These are phyloP conservation scores for Penicillium sp. DNA, from an alignment of 2,329 filamentous ascomycete genomes.

Conservation along the genomic window DNA sequence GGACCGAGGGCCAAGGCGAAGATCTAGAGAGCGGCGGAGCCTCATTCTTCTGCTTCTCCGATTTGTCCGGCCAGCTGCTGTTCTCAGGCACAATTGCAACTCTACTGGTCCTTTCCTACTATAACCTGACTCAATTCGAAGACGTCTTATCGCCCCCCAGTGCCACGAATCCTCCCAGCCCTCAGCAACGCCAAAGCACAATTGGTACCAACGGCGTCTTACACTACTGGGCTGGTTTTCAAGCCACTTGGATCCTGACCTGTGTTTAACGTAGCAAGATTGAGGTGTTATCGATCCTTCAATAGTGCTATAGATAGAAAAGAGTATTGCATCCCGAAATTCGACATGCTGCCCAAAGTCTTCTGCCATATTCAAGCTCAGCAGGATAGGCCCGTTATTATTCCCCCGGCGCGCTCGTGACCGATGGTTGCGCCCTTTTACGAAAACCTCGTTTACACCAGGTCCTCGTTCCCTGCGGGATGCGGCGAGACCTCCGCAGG, in stretches of 20 bases:
- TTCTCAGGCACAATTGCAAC: not conserved
- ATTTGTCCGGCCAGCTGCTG: not conserved
- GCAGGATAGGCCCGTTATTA: slow-evolving; percentile 22
- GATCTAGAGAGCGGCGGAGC: slow-evolving; percentile 11
- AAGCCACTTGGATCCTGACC: slow-evolving; percentile 21
- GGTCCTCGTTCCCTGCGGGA: slow-evolving; percentile 6
- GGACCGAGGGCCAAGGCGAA: slow-evolving; percentile 8
- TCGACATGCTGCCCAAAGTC: slow-evolving; percentile 2
- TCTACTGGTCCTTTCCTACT: slow-evolving; percentile 16
- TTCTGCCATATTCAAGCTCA: slow-evolving; percentile 18
- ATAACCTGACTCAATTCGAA: not conserved
- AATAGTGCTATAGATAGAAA: slow-evolving; percentile 6
- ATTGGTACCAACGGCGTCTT: slow-evolving; percentile 27
- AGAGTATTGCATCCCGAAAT: slow-evolving; percentile 15
- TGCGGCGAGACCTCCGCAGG: slow-evolving; percentile 7
- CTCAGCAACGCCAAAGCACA: slow-evolving; percentile 22
- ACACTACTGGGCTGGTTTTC: slow-evolving; percentile 29
- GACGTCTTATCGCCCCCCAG: slow-evolving; percentile 6
- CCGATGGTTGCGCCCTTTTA: slow-evolving; percentile 7
- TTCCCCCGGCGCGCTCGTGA: slow-evolving; percentile 16
- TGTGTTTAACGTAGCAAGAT: slow-evolving; percentile 12
- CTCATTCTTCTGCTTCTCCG: slow-evolving; percentile 13
- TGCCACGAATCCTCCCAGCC: slow-evolving; percentile 19
- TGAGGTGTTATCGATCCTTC: slow-evolving; percentile 7
- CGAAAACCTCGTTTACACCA: slow-evolving; percentile 14